Percentiles rank a stretch among this genome's conserved stretches.
Conservation (phyloP, 2,329 filamentous ascomycete genomes). For the Aspergillus fumigatus region DNA sequence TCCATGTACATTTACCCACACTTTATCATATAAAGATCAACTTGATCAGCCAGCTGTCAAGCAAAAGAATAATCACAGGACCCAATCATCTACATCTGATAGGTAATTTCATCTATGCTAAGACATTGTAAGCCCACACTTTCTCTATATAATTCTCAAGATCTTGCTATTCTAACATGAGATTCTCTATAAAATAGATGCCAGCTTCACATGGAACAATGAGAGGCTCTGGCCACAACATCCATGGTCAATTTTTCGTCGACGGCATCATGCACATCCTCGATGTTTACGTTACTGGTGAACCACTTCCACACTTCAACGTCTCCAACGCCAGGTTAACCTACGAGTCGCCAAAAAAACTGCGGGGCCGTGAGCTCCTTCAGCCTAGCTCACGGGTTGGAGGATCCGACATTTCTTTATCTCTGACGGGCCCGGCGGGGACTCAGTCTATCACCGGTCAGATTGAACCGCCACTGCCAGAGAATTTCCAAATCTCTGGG, state of each 20-base stretch:
- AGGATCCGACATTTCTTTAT: not conserved
- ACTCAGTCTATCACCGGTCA: not conserved
- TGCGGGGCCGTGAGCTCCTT: not conserved
- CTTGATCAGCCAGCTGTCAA: not conserved
- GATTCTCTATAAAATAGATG: not conserved
- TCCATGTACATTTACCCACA: not conserved
- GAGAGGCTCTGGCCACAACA: not conserved
- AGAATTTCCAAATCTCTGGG: not conserved
- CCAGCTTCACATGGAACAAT: not conserved
- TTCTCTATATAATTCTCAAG: not conserved
- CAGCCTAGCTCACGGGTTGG: not conserved
- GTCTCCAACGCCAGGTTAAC: not conserved
- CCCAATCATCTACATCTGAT: not conserved
- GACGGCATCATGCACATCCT: not conserved
- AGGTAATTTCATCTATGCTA: not conserved
- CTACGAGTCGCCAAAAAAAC: not conserved
- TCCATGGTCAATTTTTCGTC: not conserved
- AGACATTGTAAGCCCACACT: not conserved
- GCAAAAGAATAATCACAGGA: not conserved
- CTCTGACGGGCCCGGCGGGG: not conserved
- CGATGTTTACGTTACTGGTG: not conserved
- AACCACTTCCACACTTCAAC: not conserved
- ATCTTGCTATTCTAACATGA: not conserved
- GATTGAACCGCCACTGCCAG: not conserved
- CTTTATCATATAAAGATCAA: not conserved